Evolutionary conservation across 2,329 filamentous ascomycete genomes (phyloP).

Genomic region (Mycogone perniciosa): DNA sequence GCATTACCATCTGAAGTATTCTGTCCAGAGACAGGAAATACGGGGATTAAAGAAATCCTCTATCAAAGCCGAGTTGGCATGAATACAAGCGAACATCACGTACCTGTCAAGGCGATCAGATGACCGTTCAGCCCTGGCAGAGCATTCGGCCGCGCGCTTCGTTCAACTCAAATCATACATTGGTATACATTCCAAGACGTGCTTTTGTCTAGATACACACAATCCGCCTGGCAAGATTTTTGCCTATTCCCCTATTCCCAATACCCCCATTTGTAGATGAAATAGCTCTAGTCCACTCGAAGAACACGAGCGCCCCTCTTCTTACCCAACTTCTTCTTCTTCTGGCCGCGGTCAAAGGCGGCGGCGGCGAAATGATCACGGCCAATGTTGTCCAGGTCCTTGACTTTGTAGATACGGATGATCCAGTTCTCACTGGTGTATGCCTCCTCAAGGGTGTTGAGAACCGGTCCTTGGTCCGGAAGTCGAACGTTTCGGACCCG

Average conservation of each 20-base stretch:
- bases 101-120: too few relatives aligned
- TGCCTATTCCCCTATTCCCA: conserved; percentile 16
- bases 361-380: conserved; percentile 69
- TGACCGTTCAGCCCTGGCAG: background rate
- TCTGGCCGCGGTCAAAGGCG: conserved; percentile 71
- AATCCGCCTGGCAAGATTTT: conserved; percentile 18
- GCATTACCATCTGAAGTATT: too few relatives aligned
- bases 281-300: conserved; percentile 56
- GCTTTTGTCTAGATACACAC: conserved; percentile 27
- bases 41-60: too few relatives aligned
- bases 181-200: conserved; percentile 33
- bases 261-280: background rate
- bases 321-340: conserved; percentile 74
- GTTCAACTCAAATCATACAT: conserved; percentile 24
- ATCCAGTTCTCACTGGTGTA: conserved; percentile 99
- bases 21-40: too few relatives aligned
- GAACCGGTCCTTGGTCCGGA: conserved; percentile 76
- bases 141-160: conserved; percentile 13
- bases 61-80: background rate
- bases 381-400: conserved; percentile 93
- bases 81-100: background rate
- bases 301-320: conserved; percentile 66
- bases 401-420: conserved; percentile 99
- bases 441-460: conserved; percentile 89
- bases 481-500: conserved; percentile 77